Evolutionary conservation across 75 land plant genomes (phyloP), one percentile per base, ranked within the genome.

Genomic region (Sequoia sempervirens): DNA sequence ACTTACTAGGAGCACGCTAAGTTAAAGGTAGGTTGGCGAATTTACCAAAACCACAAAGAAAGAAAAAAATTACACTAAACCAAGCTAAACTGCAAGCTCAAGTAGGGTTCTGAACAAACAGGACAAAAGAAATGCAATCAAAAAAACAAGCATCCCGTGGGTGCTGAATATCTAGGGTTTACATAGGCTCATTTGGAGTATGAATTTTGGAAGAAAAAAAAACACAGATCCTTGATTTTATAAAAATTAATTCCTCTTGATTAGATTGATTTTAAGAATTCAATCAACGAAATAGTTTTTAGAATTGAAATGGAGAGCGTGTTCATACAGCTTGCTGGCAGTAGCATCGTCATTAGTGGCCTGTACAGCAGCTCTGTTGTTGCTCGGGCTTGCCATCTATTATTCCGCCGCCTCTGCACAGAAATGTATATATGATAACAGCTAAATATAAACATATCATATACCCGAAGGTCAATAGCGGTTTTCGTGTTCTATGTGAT

Each of bases 311-410:
- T 50, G 53, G 53, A 15, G 14, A 50, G 53, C 15, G 53, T 2
- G 72, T 61, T 61, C 87, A n/a, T 82, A 95, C 98, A 95, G 87
- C 85, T 97, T 97, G 85, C 98, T 94, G 61, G 98, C 91, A 9
- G 99, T 90, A 40, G 99, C 99, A 41, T 97, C 99, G 91, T 97
- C 99, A 88, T 97, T 97, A 58, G 99, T 97, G 84, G 96, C 99
- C 84, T 97, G 99, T 41, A 97, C 96, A 10, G 99, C 94, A 8
- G 85, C 93, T 13, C 76, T 91, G 88, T 86, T 89, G 88, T 91
- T 88, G 14, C 87, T 41, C 18, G 37, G 23, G 72, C 86, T 86
- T 34, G 87, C 70, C 82, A 81, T 81, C n/a, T 30, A 37, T 23
- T 81, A 47, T 14, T 10, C 50, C 30, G 73, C 73, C 13, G 36